Evolutionary conservation across 139 green algal species (phyloP), one percentile per base, ranked within the genome.

Genomic region (Chlamydomonas urium): DNA sequence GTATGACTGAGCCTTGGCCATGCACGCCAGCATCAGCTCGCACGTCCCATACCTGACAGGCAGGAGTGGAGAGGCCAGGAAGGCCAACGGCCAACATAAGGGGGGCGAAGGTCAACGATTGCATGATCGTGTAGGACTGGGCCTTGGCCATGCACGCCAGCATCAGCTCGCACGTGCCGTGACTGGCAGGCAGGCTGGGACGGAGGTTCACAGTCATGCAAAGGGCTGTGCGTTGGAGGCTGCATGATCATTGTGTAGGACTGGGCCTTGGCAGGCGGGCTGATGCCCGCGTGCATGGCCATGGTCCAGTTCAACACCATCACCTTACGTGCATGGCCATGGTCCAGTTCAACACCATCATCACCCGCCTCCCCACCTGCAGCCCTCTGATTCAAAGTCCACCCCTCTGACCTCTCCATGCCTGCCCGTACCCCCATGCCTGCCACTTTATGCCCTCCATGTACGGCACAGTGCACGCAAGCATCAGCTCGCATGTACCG

Each of bases 401-500:
- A n/a, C n/a, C n/a, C n/a, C n/a, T n/a, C n/a, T n/a, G n/a, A n/a
- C n/a, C n/a, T n/a, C n/a, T n/a, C n/a, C n/a, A n/a, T n/a, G n/a
- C n/a, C n/a, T n/a, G n/a, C n/a, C n/a, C n/a, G n/a, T n/a, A n/a
- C n/a, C n/a, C n/a, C n/a, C n/a, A n/a, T n/a, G n/a, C n/a, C n/a
- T n/a, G n/a, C n/a, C n/a, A n/a, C n/a, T n/a, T n/a, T n/a, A n/a
- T n/a, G n/a, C n/a, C n/a, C n/a, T n/a, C n/a, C n/a, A n/a, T n/a
- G n/a, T n/a, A n/a, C n/a, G n/a, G n/a, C n/a, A n/a, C n/a, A 24
- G 93, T 77, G 78, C 87, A 94, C 2, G 90, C 91, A 26, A 96
- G 88, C 91, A 96, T 95, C 32, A 96, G 85, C 86, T 96, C 90
- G 45, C 87, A n/a, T n/a, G n/a, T n/a, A n/a, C n/a, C n/a, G n/a